Base-by-base conservation (phyloP, 1,139 yeast species). In the Zygoascus sp. region DNA sequence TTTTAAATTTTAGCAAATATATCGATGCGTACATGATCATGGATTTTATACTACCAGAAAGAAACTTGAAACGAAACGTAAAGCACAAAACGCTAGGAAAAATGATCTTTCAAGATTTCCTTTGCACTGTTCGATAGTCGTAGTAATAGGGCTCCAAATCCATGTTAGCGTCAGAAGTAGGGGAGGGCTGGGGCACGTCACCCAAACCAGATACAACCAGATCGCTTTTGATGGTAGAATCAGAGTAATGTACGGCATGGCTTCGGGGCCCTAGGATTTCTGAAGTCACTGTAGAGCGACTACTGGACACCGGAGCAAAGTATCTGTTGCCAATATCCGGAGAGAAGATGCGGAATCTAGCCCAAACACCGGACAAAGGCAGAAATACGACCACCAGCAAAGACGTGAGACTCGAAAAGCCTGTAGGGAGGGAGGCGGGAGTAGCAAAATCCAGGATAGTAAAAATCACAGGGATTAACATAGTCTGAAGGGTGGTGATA, bases 301-400 rank as follows among this genome's bases (percentile, higher is more conserved):
- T 11, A 16, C 34, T 30, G n/a, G 39, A 21, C 5, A 30, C 20
- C 6, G 45, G 45, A 20, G 34, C 25, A 9, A 42, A 35, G 30
- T 17, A 34, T 13, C 20, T 25, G 6, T 34, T 30, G 11, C 25
- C 20, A 5, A 43, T 38, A 3, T n/a, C 42, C 22, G 49, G 51
- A n/a, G 46, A 23, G 35, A 41, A 40, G 40, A 50, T 42, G 21
- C 48, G 47, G 47, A 56, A 50, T 17, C 54, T 50, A 2, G 96
- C 95, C 97, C 97, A 89, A 74, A 88, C 76, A 0, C 96, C 80
- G 0, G 95, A 80, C 44, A 89, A 67, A 1, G 97, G 97, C 47
- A 89, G 69, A 7, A 89, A 83, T 28, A 86, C 61, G 0, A 83
- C 83, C 11, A 76, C 78, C 15, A 77, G 49, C 34, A 75, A 57